A percentile compares a stretch with the other conserved stretches of the same genome.
These are phyloP conservation scores for Calocera viscosa DNA, from an alignment of 768 basidiomycete genomes.

Conservation along the genomic window DNA sequence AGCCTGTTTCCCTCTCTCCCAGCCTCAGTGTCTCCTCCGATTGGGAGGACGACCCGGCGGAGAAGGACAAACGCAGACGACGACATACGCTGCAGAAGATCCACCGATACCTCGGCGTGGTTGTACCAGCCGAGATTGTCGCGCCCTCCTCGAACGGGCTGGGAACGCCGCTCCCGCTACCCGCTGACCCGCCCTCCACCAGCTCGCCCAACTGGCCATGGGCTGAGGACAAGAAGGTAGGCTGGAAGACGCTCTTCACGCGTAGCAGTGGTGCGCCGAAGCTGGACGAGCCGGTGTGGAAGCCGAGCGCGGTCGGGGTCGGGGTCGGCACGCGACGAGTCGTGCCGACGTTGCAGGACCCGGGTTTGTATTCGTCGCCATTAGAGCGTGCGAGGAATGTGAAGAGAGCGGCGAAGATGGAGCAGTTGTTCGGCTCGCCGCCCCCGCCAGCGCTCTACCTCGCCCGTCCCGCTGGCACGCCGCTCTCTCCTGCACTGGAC, in stretches of 20 bases:
- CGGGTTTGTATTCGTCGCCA: neutral
- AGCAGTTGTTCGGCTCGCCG: neutral
- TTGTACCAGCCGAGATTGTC: neutral
- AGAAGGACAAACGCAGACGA: neutral
- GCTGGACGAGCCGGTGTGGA: neutral
- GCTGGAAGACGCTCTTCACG: neutral
- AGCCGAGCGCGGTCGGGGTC: neutral
- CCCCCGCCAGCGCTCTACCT: neutral
- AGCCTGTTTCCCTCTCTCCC: neutral
- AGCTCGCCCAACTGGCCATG: neutral
- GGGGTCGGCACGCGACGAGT: neutral
- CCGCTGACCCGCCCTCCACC: neutral
- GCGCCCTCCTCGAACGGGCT: neutral
- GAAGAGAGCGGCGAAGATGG: neutral
- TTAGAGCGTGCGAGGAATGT: neutral
- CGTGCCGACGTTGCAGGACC: neutral
- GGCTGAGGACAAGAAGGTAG: neutral
- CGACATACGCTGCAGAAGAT: conserved; percentile 2
- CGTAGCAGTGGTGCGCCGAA: neutral
- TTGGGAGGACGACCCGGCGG: neutral
- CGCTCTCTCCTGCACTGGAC: neutral
- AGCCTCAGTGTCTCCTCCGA: neutral
- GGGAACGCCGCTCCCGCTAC: neutral
- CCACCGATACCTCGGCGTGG: neutral
- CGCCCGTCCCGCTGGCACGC: neutral